Base-by-base conservation (phyloP, 2,329 filamentous ascomycete genomes). In the Aspergillus fructus region DNA sequence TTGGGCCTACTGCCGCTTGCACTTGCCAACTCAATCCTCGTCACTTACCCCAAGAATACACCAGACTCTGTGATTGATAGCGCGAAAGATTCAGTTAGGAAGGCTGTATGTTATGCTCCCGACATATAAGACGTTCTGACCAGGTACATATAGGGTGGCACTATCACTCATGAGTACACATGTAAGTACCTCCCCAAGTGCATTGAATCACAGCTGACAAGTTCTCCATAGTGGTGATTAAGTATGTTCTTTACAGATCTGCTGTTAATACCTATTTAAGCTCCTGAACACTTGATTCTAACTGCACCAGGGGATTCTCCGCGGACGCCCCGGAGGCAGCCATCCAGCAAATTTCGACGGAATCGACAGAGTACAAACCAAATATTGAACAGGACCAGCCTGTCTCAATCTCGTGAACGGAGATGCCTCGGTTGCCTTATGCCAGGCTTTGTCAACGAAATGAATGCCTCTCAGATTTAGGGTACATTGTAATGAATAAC, bases 301-400 rank as follows among this genome's bases (percentile, higher is more conserved):
- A 58, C 46, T 6, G 15, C 17, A 23, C 53, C 40, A 94, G 90
- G 78, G 91, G 88, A 47, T 94, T 96, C 71, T 85, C 90, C 33
- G 89, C 88, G 51, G 85, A 88, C 62, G 87, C 88, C 34, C 86
- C 91, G 1, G 84, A 85, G 57, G 85, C 86, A 66, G 83, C 86
- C 19, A 80, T 96, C 55, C 81, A 90, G 58, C 81, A 81, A 5
- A 83, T 96, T 30, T 83, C 87, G 64, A 78, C 84, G 2, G 80
- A 84, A 76, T 85, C 86, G 58, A 78, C 79, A 54, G 72, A 83
- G 59, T 87, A 86, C 74, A 78, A 84, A 51, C 85, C 87, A 1
- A 72, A 81, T 30, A 85, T 97, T 61, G 92, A 96, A 75, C 86
- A 93, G 67, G 91, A 96, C 69, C 79, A 89, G 68, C 76, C 87